phyloP scores from a whole-genome alignment of 2,329 filamentous ascomycete genomes.

The Cladosporium sp. region DNA sequence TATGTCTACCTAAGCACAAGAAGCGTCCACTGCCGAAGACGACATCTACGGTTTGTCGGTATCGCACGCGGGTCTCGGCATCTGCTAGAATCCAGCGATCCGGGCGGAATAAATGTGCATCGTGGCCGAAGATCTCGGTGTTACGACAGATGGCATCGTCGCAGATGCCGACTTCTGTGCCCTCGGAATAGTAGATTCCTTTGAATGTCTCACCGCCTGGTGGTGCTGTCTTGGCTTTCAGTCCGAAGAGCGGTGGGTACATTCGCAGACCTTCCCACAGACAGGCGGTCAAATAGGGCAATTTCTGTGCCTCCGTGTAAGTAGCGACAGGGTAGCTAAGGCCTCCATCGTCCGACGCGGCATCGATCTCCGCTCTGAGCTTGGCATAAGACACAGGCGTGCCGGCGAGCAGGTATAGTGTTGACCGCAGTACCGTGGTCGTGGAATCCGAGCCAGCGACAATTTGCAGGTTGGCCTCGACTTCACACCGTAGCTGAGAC shows the following conservation, averaged over 20 bases:
- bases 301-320: conserved; percentile 22
- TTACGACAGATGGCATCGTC: conserved; percentile 40
- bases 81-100: conserved; percentile 47
- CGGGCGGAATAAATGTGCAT: conserved; percentile 44
- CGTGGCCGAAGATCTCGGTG: conserved; percentile 36
- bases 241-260: conserved; percentile 28
- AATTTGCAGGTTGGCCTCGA: conserved; percentile 39
- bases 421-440: conserved; percentile 49
- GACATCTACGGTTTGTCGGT: conserved; percentile 40
- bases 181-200: conserved; percentile 43
- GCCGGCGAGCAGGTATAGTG: conserved; percentile 46
- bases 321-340: conserved; percentile 17
- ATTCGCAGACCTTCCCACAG: conserved; percentile 32
- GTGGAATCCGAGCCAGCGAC: conserved; percentile 55
- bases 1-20: conserved; percentile 45
- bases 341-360: conserved; percentile 17
- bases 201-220: conserved; percentile 27
- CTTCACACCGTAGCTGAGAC: conserved; percentile 34
- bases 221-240: conserved; percentile 24
- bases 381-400: conserved; percentile 42
- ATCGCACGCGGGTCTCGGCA: conserved; percentile 32
- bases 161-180: conserved; percentile 44
- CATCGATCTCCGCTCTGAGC: conserved; percentile 47
- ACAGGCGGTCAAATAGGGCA: conserved; percentile 30
- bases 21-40: conserved; percentile 45